Evolutionary conservation across 1,284 basidiomycete species (phyloP), one percentile per base, ranked within the genome.

Genomic region (Malassezia obtusa): DNA sequence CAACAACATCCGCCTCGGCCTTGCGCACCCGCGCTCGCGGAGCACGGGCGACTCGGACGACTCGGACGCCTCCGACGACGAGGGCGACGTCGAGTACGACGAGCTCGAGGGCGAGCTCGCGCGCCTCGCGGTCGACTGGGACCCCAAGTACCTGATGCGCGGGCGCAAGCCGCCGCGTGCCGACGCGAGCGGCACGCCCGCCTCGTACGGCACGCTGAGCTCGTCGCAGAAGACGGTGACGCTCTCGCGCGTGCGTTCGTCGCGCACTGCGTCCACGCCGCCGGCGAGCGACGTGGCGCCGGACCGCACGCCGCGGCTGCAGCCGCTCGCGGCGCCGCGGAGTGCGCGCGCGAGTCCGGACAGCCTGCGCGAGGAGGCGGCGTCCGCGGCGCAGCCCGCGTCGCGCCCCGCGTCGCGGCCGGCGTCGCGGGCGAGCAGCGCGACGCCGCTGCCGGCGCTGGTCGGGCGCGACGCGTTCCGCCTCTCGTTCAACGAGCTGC

Each of bases 401-500:
- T 40, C 38, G 26, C 38, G 38, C 21, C 15, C 9, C 11, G 24
- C 30, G 30, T 32, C 28, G 26, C 40, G 40, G 30, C 19, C 22
- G 3, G 31, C 25, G 3, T 37, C 17, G 40, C 17, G 15, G 15
- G 14, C 22, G 32, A 22, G 30, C 15, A 21, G 40, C 24, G 14
- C 15, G 10, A 1, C 32, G 25, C 43, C 43, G 12, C 24, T 15
- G 12, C 11, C 6, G 17, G 31, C 14, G 26, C 10, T 7, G 11
- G 15, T 15, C 5, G 28, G 45, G 8, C 2, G 22, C 22, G 19
- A 28, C 21, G 32, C 31, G 17, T 33, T 35, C 22, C n/a, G 15
- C 21, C 53, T 72, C 8, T 61, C 65, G 36, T 73, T 73, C 63
- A 73, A 73, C 56, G 64, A 65, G 39, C 46, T 73, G 46, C 70